Base-by-base conservation (phyloP, 108 stramenopile genomes). In the Fistulifera solaris region DNA sequence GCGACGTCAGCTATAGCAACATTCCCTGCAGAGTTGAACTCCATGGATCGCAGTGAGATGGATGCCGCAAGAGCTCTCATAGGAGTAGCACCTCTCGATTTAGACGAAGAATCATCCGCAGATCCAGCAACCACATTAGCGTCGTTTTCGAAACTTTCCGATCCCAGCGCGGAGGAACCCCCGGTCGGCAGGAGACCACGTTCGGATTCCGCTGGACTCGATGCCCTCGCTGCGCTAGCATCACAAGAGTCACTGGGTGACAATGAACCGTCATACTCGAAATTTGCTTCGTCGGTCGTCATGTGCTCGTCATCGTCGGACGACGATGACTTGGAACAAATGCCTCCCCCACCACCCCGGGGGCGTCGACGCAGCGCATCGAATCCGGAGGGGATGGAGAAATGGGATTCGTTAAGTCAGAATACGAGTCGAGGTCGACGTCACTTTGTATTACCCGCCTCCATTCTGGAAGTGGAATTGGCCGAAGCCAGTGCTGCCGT, bases 301-400 rank as follows among this genome's bases (percentile, higher is more conserved):
- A 22, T 47, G 26, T 43, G 58, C 38, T 18, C 56, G 12, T 55
- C 68, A 17, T 68, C 82, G 14, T 69, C 64, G 21, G 48, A 58
- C 14, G 74, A 77, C 14, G 64, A 76, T 24, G 86, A 87, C 65
- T 68, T 77, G 10, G 72, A 79, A 38, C 41, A 63, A 17, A 83
- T 79, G 80, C 81, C 86, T 15, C 81, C 82, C 16, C 82, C 81
- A 1, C 72, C 77, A 2, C 75, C 82, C 15, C 46, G 80, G 17
- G 50, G 44, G 8, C 67, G 87, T 0, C 41, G 75, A 15, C 81
- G 87, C 27, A 84, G 82, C 54, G 81, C 74, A 11, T 87, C 85
- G 24, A 91, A 91, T 54, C 89, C 89, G 7, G 89, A 91, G 58
- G 85, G 85, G n/a, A 87, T 91, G 89, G 85, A 91, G 48, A 85